Base-by-base conservation (phyloP, 2,329 filamentous ascomycete species). In the Coniosporium tulheliwenetii region DNA sequence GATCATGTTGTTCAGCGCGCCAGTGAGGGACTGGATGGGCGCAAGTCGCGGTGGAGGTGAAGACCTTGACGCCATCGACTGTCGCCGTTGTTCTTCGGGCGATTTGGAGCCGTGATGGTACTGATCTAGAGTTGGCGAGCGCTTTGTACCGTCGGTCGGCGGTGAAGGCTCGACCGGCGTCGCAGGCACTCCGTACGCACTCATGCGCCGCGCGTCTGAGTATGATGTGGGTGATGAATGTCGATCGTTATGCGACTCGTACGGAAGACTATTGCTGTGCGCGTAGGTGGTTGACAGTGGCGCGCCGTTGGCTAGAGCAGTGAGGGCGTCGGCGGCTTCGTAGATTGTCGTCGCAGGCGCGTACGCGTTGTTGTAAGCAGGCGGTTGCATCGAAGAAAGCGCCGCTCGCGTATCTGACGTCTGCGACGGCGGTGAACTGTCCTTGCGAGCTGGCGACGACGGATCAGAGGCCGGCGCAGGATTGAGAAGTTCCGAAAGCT, bases 61-160 rank as follows among this genome's bases (percentile, higher is more conserved):
- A 32, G 50, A 52, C 42, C 50, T 48, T 30, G 47, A 50, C 44
- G 52, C 52, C 45, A 52, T 49, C 39, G 49, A 63, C 46, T 50
- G 63, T 36, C 59, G 54, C n/a, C 52, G 45, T 40, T 57, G 55
- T 47, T 62, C 59, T 44, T 66, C 61, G 34, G 65, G 64, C 37
- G 64, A 67, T 32, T 55, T 55, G 33, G 63, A 64, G 36, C 57
- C 56, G 45, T 66, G 59, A 45, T 65, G 64, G 48, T 67, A 67
- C 37, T 65, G 64, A 16, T 67, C 62, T 36, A 68, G 58, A 2
- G 64, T 63, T 4, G 66, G 64, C 19, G 64, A 67, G 50, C 54
- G 60, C 16, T 57, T 53, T 19, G 38, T 30, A 10, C 45, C 49
- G 8, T 58, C 52, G 19, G 52, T 43, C 39, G 61, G 59, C 41